Conservation (phyloP, 202 grass and related monocot genomes). For the Brachypodium distachyon region DNA sequence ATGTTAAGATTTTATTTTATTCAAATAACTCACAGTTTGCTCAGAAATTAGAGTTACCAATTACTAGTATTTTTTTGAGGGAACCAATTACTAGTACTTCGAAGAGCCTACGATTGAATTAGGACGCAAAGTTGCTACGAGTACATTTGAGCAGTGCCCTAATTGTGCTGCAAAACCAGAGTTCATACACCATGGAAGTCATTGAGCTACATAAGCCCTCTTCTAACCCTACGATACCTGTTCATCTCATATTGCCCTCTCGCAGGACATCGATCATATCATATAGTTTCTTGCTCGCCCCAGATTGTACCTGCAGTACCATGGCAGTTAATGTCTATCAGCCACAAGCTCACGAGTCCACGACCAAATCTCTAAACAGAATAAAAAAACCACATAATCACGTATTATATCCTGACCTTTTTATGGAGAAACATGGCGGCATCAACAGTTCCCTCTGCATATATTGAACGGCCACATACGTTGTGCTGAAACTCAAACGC, state of each 20-base stretch:
- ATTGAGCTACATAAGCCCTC: no score
- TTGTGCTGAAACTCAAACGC: slow-evolving; percentile 98
- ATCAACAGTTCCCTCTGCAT: slow-evolving; percentile 76
- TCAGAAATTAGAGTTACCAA: no score
- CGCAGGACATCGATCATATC: slow-evolving; percentile 87
- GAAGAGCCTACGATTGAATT: not conserved
- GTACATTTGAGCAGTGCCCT: not conserved
- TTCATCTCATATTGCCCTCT: slow-evolving; percentile 77
- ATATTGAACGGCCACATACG: slow-evolving; percentile 73
- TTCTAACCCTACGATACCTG: not conserved
- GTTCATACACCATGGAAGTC: not conserved
- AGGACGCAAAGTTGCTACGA: no score
- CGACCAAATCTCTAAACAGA: not conserved
- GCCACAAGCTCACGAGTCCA: no score
- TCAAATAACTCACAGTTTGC: no score
- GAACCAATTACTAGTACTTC: no score
- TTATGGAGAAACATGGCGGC: slow-evolving; percentile 72
- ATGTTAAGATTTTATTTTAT: no score
- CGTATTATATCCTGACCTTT: slow-evolving; percentile 33
- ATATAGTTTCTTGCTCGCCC: slow-evolving; percentile 66
- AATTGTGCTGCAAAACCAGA: not conserved
- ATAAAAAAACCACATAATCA: not conserved
- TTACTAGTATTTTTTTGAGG: no score
- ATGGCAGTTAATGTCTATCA: not conserved
- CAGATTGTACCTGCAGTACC: slow-evolving; percentile 49